Evolutionary conservation across 805 yeast genomes (phyloP), one percentile per base, ranked within the genome.

Genomic region (Kluyveromyces aestuarii): DNA sequence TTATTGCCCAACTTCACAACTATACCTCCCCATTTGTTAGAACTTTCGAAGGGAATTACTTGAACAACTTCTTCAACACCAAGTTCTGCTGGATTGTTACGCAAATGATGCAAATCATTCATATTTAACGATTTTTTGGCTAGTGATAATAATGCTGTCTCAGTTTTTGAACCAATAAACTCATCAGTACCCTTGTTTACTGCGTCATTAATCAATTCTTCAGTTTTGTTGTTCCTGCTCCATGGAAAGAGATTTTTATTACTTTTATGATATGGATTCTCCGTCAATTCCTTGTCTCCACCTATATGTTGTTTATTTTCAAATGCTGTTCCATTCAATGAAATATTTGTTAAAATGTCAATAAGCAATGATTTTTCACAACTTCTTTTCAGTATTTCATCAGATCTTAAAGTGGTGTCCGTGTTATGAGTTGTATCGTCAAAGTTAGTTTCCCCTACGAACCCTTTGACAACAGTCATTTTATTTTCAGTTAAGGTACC

Each of bases 401-500:
- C 38, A 18, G 52, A 44, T 27, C 47, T 40, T 10, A 46, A 19
- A 18, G 51, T 50, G 6, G 45, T 50, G 18, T 47, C 37, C 8
- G 49, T 45, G 8, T 53, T 49, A 30, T 60, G 48, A n/a, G 54
- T 52, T 37, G 74, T 67, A 52, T 79, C 82, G 55, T 80, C 79
- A 56, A 84, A 81, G 41, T 71, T 72, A n/a, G 66, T 49, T 40
- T 67, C 65, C 9, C 93, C 95, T 33, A 89, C 60, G 25, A 77
- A 69, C 2, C 93, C 96, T 48, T 75, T 77, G 10, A 89, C 96
- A 6, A 93, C 89, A 37, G 88, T 79, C 99, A 93, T 93, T 59
- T 74, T 76, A 66, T 93, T 93, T 64, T 89, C 96, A 1, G 99
- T 93, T 49, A 93, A 74, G 11, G 99, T 93, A 51, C 99, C 99